These are phyloP conservation scores for Beauveria medogensis DNA, from an alignment of 2,329 filamentous ascomycete species.

Conservation along the genomic window DNA sequence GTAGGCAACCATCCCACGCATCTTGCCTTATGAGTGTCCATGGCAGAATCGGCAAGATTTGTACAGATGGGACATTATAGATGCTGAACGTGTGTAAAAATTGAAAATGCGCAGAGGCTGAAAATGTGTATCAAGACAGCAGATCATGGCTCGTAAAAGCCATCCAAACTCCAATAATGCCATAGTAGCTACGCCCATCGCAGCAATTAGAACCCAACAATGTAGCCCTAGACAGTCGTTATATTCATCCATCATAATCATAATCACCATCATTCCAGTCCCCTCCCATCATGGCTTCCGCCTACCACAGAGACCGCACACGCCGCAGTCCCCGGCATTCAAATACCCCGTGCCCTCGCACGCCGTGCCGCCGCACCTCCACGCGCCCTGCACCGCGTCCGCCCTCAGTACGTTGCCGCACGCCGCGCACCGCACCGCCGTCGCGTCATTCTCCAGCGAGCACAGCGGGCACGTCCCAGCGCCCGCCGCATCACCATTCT, in stretches of 20 bases:
- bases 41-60: too few species aligned
- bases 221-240: background rate
- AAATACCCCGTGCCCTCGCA: conserved; percentile 54
- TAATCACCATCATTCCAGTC: too few species aligned
- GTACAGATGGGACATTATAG: too few species aligned
- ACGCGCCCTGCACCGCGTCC: conserved; percentile 45
- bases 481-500: background rate
- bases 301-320: conserved; percentile 62
- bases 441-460: conserved; percentile 53
- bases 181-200: background rate
- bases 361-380: conserved; percentile 50
- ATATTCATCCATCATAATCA: background rate
- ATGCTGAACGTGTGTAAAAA: too few species aligned
- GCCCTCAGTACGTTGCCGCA: conserved; percentile 63
- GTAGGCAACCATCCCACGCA: too few species aligned
- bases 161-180: too few species aligned
- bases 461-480: conserved; percentile 51
- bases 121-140: background rate
- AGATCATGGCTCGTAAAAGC: too few species aligned
- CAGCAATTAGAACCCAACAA: background rate
- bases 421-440: conserved; percentile 52
- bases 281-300: background rate
- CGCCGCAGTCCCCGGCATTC: conserved; percentile 60
- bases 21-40: too few species aligned
- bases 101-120: background rate